A percentile compares a stretch with the other conserved stretches of the same genome.
Conservation (phyloP, 2,329 filamentous ascomycete species). For the Raffaelea albimanens region DNA sequence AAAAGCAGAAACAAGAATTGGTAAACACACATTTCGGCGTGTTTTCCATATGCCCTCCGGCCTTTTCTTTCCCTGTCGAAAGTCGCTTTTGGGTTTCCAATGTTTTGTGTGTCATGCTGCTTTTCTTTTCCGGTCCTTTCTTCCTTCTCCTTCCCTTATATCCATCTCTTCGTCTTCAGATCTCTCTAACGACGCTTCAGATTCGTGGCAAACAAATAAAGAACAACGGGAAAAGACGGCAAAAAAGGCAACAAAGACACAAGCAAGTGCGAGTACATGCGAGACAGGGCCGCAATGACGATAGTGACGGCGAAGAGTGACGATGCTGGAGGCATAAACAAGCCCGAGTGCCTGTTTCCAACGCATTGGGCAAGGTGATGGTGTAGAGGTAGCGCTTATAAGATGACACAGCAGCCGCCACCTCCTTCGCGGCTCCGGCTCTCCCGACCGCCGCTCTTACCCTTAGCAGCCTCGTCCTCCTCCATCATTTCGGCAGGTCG, state of each 20-base stretch:
- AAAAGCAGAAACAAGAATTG: too few relatives aligned
- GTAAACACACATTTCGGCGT: too few relatives aligned
- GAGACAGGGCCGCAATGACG: too few relatives aligned
- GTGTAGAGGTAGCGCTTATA: slow-evolving; percentile 24
- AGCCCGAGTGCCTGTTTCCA: background rate
- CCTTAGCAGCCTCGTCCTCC: slow-evolving; percentile 62
- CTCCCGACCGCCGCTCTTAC: slow-evolving; percentile 39
- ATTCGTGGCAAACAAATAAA: background rate
- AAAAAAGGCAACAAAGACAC: background rate
- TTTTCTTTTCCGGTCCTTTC: too few relatives aligned
- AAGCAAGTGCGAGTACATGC: too few relatives aligned
- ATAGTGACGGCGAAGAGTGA: background rate
- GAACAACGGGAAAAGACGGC: background rate
- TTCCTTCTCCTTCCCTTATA: too few relatives aligned
- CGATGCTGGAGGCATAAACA: slow-evolving; percentile 1
- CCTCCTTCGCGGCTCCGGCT: slow-evolving; percentile 30
- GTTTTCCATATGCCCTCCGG: too few relatives aligned
- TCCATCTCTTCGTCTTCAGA: too few relatives aligned
- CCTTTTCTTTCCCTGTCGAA: too few relatives aligned
- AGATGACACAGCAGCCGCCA: slow-evolving; percentile 40
- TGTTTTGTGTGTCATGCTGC: too few relatives aligned
- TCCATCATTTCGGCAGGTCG: slow-evolving; percentile 81
- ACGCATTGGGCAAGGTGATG: background rate
- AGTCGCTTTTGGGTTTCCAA: too few relatives aligned
- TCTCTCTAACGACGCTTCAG: background rate